These are phyloP conservation scores for Quercus alba DNA, from an alignment of 306 rosid species.

Conservation along the genomic window DNA sequence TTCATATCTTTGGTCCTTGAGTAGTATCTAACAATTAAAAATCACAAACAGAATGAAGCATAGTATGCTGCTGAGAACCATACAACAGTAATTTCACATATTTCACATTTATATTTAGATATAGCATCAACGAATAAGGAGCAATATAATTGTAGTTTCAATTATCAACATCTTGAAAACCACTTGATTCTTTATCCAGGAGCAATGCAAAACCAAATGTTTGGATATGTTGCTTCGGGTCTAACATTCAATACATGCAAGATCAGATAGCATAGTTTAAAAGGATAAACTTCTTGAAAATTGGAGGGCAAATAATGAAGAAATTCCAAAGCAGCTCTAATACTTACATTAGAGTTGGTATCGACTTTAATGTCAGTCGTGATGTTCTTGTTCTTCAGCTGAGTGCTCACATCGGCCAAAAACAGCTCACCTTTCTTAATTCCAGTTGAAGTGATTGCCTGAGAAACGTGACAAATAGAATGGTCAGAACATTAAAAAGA, in stretches of 20 bases:
- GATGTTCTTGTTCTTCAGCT: constrained; percentile 90
- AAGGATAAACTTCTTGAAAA: background rate
- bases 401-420: constrained; percentile 73
- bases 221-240: background rate
- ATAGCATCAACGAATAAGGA: background rate
- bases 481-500: constrained; percentile 2
- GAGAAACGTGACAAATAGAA: constrained; percentile 8
- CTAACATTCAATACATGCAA: background rate
- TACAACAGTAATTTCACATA: background rate
- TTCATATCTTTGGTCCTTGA: background rate
- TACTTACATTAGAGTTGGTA: constrained; percentile 76
- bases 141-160: background rate
- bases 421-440: constrained; percentile 67
- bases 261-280: background rate
- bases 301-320: background rate
- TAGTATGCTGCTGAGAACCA: background rate
- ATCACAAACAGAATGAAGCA: background rate
- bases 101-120: background rate
- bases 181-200: background rate
- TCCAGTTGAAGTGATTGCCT: constrained; percentile 89
- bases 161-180: background rate
- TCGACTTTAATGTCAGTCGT: constrained; percentile 90
- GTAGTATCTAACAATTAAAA: background rate
- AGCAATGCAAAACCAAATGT: background rate
- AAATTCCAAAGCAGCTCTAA: background rate